A percentile compares a stretch with the other conserved stretches of the same genome.
phyloP scores from a whole-genome alignment of 2,329 filamentous ascomycete species.

The Trichoderma sp. region DNA sequence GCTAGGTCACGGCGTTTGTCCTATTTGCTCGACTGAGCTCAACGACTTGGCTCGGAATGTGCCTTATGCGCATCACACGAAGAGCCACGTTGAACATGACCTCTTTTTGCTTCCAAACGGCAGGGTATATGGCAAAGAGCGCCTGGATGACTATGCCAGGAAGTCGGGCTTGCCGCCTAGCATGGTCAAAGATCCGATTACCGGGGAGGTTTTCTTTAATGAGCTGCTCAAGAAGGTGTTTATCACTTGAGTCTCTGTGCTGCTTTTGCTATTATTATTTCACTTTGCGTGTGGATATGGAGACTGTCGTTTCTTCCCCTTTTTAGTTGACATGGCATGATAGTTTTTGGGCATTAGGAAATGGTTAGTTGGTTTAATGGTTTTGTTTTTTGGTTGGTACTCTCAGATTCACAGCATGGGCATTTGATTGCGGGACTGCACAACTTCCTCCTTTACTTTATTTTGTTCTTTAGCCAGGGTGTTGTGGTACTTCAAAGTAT shows the following conservation, averaged over 20 bases:
- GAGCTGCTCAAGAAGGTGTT: conserved; percentile 81
- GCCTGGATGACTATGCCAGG: conserved; percentile 73
- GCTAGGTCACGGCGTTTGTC: conserved; percentile 77
- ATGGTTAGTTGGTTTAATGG: background rate
- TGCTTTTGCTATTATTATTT: background rate
- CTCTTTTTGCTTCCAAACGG: conserved; percentile 85
- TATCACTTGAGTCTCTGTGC: conserved; percentile 62
- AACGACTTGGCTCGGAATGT: conserved; percentile 87
- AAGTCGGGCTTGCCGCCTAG: conserved; percentile 71
- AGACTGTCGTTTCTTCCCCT: background rate
- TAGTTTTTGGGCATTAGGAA: background rate
- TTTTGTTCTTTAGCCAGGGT: background rate
- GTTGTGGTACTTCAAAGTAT: background rate
- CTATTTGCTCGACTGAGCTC: conserved; percentile 93
- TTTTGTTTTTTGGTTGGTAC: background rate
- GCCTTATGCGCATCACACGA: conserved; percentile 92
- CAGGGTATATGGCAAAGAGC: conserved; percentile 76
- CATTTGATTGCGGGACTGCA: background rate
- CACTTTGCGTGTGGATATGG: background rate
- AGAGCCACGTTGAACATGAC: conserved; percentile 88
- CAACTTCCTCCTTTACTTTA: background rate
- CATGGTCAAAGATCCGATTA: conserved; percentile 76
- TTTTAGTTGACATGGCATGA: background rate
- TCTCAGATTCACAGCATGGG: background rate
- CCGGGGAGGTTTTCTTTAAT: conserved; percentile 65